Evolutionary conservation across 2,329 filamentous ascomycete genomes (phyloP), one percentile per base, ranked within the genome.

Genomic region (Colletotrichum nymphaeae): DNA sequence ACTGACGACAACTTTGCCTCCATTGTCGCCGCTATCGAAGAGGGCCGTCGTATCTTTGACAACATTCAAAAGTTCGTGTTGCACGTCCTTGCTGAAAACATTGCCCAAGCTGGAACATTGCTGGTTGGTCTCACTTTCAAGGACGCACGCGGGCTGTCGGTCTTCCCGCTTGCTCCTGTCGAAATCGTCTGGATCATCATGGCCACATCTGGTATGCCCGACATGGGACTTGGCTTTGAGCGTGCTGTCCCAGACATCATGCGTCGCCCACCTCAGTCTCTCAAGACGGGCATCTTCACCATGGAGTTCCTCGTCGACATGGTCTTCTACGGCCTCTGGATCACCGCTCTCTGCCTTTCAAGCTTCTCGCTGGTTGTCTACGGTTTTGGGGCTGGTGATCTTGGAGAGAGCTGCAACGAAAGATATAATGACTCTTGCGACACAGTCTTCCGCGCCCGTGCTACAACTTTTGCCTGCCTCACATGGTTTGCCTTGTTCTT

Each of bases 181-280:
- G 90, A 95, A 76, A 94, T 95, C 75, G 86, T 95, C 60, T 95
- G 93, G 93, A 92, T 95, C 76, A 94, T 94, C 80, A 94, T 95
- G 92, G 88, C 94, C 65, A 95, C 93, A 0, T 93, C 91, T 58
- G 91, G 90, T 24, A 86, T 94, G 76, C 93, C 93, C 1, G 93
- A 94, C 76, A 94, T 95, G 90, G 93, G 93, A 74, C 86, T 95
- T 4, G 93, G 93, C 4, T 92, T 94, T 82, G 93, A 95, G 82
- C 84, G 87, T 53, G 92, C 93, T 0, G 90, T 91, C 0, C 88
- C 92, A 0, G 92, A 93, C 78, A 91, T 95, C 74, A 90, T 95
- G 83, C 80, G 83, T 35, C 88, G 93, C 0, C 92, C 92, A 1
- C 93, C 93, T 0, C 92, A 93, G 14, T 87, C 87, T 78, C 82